Evolutionary conservation across 192 early-diverging fungal species (phyloP), one percentile per base, ranked within the genome.

Genomic region (Coemansia sp.): DNA sequence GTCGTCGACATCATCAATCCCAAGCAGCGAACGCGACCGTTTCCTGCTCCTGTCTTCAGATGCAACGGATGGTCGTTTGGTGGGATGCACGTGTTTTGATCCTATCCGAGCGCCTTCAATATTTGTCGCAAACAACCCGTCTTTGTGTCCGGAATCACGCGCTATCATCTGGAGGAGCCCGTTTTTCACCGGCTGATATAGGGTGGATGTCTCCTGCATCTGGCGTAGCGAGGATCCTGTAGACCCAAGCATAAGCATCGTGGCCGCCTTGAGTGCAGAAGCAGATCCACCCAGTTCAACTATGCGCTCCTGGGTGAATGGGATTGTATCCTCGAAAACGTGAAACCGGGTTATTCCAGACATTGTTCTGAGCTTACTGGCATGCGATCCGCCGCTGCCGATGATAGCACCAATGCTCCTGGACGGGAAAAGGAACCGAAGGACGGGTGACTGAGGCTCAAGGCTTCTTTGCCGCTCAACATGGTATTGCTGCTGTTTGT

Each of bases 281-380:
- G 63, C 21, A 7, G 79, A 62, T n/a, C 66, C 79, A 33, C 68
- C 38, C 4, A 68, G 44, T 51, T 76, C 74, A 14, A 82, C 66
- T 15, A 82, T 64, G 18, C 79, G 79, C 71, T 82, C 79, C 11
- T 74, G 68, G 6, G 74, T 76, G 23, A 74, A 73, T 24, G 71
- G 75, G 48, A 82, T 64, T 21, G 62, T 30, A 34, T 69, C 38
- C 6, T 56, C 60, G 65, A 69, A 71, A 0, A 77, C 59, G 20
- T 76, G 74, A 12, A 82, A 56, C 55, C 65, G 65, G 30, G 30
- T 21, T n/a, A 82, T 57, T 16, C 49, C 65, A 18, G 64, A 48
- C 10, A 67, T 56, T 16, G 66, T 38, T 14, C 74, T 70, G 46
- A 66, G 62, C 44, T 66, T 61, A 18, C 39, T 41, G 21, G 70